These are phyloP conservation scores for Vigna mungo DNA, from an alignment of 306 rosid genomes.

Conservation along the genomic window DNA sequence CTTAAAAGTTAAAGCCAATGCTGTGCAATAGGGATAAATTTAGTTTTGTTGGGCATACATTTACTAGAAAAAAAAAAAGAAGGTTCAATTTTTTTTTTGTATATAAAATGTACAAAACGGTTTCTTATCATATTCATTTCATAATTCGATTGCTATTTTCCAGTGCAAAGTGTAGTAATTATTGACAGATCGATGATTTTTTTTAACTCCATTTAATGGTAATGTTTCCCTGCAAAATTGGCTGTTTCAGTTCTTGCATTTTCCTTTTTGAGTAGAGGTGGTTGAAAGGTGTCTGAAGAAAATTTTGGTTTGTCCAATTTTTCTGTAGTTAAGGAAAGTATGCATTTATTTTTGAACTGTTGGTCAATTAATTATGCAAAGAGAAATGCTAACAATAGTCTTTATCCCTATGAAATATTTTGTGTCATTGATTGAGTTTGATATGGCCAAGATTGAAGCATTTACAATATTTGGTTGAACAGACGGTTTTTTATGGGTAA, in stretches of 20 bases:
- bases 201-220: conserved; percentile 6
- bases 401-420: background rate
- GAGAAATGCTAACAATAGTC: background rate
- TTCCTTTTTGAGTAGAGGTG: background rate
- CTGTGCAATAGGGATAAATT: conserved; percentile 41
- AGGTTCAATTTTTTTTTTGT: conserved; percentile 57
- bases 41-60: background rate
- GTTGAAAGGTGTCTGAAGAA: no score
- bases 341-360: background rate
- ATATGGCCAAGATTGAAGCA: background rate
- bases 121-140: conserved; percentile 44
- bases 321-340: background rate
- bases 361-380: background rate
- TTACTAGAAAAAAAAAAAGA: conserved; percentile 8
- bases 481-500: background rate
- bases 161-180: conserved; percentile 31
- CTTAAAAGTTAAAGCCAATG: conserved; percentile 59
- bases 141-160: conserved; percentile 38
- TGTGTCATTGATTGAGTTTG: background rate
- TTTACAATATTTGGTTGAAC: background rate
- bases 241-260: background rate
- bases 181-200: background rate
- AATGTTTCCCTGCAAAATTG: background rate
- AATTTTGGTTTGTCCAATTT: background rate
- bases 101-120: conserved; percentile 51